Base-by-base conservation (phyloP, 2,329 filamentous ascomycete species). In the Fusarium sp. region DNA sequence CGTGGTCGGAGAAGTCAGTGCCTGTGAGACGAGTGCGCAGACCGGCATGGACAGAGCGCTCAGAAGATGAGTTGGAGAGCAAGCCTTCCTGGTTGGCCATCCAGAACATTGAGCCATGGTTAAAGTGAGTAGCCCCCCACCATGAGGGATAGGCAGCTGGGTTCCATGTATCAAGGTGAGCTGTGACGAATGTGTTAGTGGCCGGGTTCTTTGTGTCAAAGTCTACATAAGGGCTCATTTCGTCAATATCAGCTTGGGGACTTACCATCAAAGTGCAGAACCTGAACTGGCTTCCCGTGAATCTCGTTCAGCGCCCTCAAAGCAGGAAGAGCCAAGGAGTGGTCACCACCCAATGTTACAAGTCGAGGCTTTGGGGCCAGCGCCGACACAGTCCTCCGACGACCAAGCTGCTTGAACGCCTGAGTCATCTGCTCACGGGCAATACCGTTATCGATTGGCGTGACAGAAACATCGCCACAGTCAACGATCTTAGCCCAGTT, bases 41-140 rank as follows among this genome's bases (percentile, higher is more conserved):
- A 3, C 94, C 94, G 0, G 93, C 94, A 79, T 97, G 94, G 8
- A 96, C 92, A 0, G 88, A 92, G 30, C 84, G 82, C 82, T 96
- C 92, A 11, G 87, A 88, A 1, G 88, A 91, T 16, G 77, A 70
- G 79, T 95, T 94, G 65, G 88, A 85, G 62, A 97, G 90, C 27
- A 97, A 82, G 0, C 92, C 93, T 79, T 97, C 94, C 30, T 90
- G 89, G 51, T 90, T 90, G 8, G 94, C 94, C 72, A 95, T 87
- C 91, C 93, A 95, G 85, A 97, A 97, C 90, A 97, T 96, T 72
- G 89, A 93, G 7, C 94, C 94, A 80, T 97, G 94, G 76, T 91
- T 97, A 83, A 97, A 96, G 72, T 91, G 77, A 9, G 79, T 79
- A n/a, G 73, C 69, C 41, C 78, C 78, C 94, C 94, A 97, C 58